A percentile compares a stretch with the other conserved stretches of the same genome.
Conservation (phyloP, 2,329 filamentous ascomycete species). For the Sporothrix globosa region DNA sequence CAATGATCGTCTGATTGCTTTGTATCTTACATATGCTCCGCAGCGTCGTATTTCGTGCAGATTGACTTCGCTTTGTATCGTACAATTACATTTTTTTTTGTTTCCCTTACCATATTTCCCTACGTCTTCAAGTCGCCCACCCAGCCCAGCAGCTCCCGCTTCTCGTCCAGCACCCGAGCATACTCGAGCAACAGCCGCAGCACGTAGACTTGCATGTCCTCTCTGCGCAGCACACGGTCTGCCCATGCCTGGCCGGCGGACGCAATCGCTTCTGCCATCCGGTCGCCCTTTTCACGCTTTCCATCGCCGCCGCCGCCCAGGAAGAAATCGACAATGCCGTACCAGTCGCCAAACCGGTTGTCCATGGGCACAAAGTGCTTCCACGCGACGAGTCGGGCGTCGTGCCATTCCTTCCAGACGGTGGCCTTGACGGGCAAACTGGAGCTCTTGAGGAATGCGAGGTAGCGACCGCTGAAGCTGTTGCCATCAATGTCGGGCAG, state of each 20-base stretch:
- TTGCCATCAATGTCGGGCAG: slow-evolving; percentile 76
- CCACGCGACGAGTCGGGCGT: slow-evolving; percentile 73
- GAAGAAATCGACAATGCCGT: slow-evolving; percentile 75
- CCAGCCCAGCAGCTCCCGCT: slow-evolving; percentile 59
- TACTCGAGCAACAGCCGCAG: slow-evolving; percentile 67
- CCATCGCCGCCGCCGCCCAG: slow-evolving; percentile 50
- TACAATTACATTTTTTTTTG: too few species aligned
- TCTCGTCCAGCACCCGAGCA: slow-evolving; percentile 57
- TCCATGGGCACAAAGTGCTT: slow-evolving; percentile 82
- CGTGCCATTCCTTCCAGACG: slow-evolving; percentile 80
- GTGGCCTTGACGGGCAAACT: slow-evolving; percentile 77
- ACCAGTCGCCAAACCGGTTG: slow-evolving; percentile 71
- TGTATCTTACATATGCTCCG: too few species aligned
- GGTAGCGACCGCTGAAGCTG: slow-evolving; percentile 65
- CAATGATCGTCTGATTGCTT: too few species aligned
- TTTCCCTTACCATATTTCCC: too few species aligned
- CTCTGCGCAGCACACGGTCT: slow-evolving; percentile 65
- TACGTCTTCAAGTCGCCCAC: slow-evolving; percentile 50
- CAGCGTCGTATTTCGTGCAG: too few species aligned
- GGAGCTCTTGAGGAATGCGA: slow-evolving; percentile 69
- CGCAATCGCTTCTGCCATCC: slow-evolving; percentile 66
- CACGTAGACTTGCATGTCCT: slow-evolving; percentile 75
- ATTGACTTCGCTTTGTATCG: too few species aligned
- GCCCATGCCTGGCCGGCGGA: slow-evolving; percentile 69
- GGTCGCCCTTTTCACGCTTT: slow-evolving; percentile 53